Evolutionary conservation across 257 asterid species (phyloP).

Genomic region (Penstemon barbatus): DNA sequence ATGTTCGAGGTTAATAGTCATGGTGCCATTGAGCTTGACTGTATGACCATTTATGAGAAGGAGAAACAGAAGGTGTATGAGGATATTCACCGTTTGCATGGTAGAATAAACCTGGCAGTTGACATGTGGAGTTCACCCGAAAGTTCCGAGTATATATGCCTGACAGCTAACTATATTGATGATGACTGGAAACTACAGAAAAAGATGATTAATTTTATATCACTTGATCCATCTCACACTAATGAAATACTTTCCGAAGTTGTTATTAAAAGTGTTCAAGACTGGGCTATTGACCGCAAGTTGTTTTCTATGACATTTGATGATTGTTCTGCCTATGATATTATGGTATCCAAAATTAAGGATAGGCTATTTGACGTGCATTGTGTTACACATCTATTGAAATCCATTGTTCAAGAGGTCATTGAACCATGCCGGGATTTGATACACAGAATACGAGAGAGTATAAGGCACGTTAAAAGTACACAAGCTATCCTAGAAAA

Average conservation of each 20-base stretch:
- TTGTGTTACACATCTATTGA: constrained; percentile 70
- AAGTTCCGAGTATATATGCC: constrained; percentile 59
- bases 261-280: constrained; percentile 65
- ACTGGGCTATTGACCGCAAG: constrained; percentile 80
- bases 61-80: constrained; percentile 80
- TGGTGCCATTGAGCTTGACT: constrained; percentile 71
- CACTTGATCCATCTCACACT: constrained; percentile 65
- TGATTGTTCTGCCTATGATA: constrained; percentile 59
- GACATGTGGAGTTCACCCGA: constrained; percentile 79
- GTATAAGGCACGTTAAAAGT: constrained; percentile 68
- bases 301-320: constrained; percentile 87
- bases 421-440: constrained; percentile 60
- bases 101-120: constrained; percentile 72
- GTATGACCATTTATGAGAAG: constrained; percentile 62
- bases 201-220: constrained; percentile 72
- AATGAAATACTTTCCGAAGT: constrained; percentile 77
- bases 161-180: constrained; percentile 78
- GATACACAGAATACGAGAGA: constrained; percentile 65
- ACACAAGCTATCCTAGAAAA: constrained; percentile 59
- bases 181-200: constrained; percentile 87
- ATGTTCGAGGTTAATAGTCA: constrained; percentile 65
- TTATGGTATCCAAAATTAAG: constrained; percentile 65
- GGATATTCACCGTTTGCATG: constrained; percentile 59
- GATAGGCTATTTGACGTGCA: constrained; percentile 80
- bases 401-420: constrained; percentile 68